Base-by-base conservation (phyloP, 2,329 filamentous ascomycete species). In the Fusarium nelsonii region DNA sequence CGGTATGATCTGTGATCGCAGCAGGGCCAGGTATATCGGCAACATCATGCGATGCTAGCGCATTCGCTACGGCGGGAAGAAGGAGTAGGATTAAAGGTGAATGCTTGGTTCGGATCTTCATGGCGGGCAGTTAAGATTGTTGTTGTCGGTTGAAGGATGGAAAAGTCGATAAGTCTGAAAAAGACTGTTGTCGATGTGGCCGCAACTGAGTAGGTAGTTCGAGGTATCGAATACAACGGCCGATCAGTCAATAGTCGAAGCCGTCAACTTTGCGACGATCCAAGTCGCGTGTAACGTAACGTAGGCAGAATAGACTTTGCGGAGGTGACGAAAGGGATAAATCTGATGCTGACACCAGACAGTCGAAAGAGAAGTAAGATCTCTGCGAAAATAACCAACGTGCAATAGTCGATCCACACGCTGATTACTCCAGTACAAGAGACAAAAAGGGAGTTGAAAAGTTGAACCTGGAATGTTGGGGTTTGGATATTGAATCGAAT, bases 81-180 rank as follows among this genome's bases (percentile, higher is more conserved):
- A 90, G 82, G 37, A 92, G 84, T 34, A 92, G 81, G 50, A 92
- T 78, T 26, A 91, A 77, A 32, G 87, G 83, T 58, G 84, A 85
- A 63, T 82, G 81, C 57, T 79, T 80, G 66, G 82, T 82, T 79
- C 83, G 84, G 73, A 91, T 79, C 79, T 84, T 88, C 90, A 92
- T 92, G 70, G 71, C 83, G 79, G 57, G 55, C 56, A 46, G 46
- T 46, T 34, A 41, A 34, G 16, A 33, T 64, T 54, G 60, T 45
- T 46, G 32, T 50, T 48, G 40, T 45, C 15, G 46, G 48, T 32
- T 28, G 32, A 41, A 33, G 20, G 40, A 40, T 28, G 58, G 43
- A 49, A 45, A 58, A 18, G 18, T 41, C 23, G 61, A 43, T 36
- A 32, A 30, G 63, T 60, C 61, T 51, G 50, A 52, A 60, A 43